phyloP scores from a whole-genome alignment of 2,329 filamentous ascomycete species.

The Exophiala calicioides region DNA sequence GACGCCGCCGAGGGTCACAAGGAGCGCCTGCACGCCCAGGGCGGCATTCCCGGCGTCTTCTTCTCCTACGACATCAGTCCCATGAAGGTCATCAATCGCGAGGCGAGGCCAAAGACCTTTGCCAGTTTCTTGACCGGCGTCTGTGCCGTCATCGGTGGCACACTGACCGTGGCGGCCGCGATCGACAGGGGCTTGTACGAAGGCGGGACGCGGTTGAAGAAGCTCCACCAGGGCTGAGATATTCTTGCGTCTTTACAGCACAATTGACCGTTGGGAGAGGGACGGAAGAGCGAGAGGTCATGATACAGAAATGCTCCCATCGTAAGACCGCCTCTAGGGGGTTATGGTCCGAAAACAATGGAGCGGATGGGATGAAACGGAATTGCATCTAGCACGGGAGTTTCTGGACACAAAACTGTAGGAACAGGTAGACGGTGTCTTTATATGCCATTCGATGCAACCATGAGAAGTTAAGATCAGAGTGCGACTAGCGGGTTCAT shows the following conservation, averaged over 20 bases:
- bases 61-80: slow-evolving; percentile 99
- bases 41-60: slow-evolving; percentile 95
- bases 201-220: slow-evolving; percentile 79
- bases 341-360: background rate
- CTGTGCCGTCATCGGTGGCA: slow-evolving; percentile 92
- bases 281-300: no score
- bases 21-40: slow-evolving; percentile 83
- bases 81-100: slow-evolving; percentile 99
- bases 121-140: slow-evolving; percentile 89
- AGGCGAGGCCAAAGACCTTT: slow-evolving; percentile 85
- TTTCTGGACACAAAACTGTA: slow-evolving; percentile 2
- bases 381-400: slow-evolving; percentile 15
- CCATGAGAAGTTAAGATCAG: no score
- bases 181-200: slow-evolving; percentile 91
- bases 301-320: no score
- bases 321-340: no score
- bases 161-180: slow-evolving; percentile 90
- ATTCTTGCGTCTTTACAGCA: no score
- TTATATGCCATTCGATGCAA: background rate
- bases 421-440: background rate
- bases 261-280: no score
- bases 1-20: slow-evolving; percentile 87
- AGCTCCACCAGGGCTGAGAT: slow-evolving; percentile 66
- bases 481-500: no score
- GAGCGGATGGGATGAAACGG: background rate